Evolutionary conservation across 345 rosid species (phyloP).

Genomic region (Eucalyptus leucophloia): DNA sequence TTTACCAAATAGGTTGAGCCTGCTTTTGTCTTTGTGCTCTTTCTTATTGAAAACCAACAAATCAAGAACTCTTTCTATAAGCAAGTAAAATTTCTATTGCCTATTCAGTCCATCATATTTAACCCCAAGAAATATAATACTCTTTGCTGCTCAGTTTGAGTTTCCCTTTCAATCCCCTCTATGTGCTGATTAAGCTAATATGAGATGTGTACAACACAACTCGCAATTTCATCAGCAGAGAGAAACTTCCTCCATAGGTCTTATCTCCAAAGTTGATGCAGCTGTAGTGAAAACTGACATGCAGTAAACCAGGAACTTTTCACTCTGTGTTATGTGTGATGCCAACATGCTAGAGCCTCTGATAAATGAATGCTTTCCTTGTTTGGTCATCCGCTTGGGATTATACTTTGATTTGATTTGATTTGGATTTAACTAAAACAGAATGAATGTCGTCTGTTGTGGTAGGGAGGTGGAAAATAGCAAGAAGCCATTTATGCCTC

Average conservation of each 20-base stretch:
- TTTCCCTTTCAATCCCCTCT: background rate
- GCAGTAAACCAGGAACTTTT: background rate
- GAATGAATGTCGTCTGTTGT: background rate
- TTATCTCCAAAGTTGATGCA: background rate
- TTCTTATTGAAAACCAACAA: background rate
- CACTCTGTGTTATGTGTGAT: background rate
- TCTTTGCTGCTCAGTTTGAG: background rate
- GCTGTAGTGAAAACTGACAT: background rate
- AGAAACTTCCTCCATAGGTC: background rate
- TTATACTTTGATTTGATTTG: background rate
- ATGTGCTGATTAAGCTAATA: background rate
- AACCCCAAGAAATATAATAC: background rate
- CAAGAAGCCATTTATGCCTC: conserved; percentile 76
- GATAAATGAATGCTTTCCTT: background rate
- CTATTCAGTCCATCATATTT: background rate
- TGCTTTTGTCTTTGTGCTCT: background rate
- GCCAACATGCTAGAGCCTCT: background rate
- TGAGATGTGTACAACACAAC: background rate
- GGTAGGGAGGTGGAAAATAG: conserved; percentile 57
- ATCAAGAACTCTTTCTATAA: background rate
- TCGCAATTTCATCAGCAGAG: background rate
- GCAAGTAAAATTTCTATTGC: background rate
- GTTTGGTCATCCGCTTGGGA: background rate
- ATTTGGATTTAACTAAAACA: background rate
- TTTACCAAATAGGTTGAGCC: background rate